A percentile compares a stretch with the other conserved stretches of the same genome.
Conservation (phyloP, 139 green algal genomes). For the Tetraselmis chui region DNA sequence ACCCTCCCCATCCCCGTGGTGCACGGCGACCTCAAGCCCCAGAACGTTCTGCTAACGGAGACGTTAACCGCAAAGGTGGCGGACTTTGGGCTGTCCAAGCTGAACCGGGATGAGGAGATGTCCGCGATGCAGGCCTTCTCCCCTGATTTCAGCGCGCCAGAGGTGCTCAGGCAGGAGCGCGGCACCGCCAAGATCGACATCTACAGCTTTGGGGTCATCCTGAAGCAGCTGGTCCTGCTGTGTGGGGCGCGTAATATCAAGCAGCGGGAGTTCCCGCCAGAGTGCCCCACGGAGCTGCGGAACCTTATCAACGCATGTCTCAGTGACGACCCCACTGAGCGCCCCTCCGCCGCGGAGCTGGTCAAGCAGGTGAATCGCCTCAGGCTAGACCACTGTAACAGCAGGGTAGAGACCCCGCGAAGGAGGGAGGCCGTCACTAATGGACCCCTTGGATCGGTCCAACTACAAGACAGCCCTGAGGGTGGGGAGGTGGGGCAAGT, state of each 20-base stretch:
- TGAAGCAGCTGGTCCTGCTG: not conserved
- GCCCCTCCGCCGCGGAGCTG: not conserved
- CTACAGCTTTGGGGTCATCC: not conserved
- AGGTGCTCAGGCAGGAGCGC: not conserved
- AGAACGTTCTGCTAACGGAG: conserved; percentile 25
- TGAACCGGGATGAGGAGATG: not conserved
- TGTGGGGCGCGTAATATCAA: not conserved
- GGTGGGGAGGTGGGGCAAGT: no score
- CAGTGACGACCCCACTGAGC: not conserved
- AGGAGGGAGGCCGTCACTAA: no score
- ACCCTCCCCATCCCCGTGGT: conserved; percentile 8
- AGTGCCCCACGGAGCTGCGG: not conserved
- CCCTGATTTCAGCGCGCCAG: conserved; percentile 13
- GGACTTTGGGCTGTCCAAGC: conserved; percentile 20
- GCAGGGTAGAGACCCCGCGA: no score
- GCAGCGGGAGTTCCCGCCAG: not conserved
- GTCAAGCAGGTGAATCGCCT: not conserved
- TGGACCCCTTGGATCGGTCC: no score
- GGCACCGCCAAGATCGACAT: not conserved
- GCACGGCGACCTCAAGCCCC: conserved; percentile 30
- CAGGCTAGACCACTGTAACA: not conserved
- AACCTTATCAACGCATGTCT: not conserved
- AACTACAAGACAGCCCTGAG: no score
- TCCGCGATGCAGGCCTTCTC: not conserved
- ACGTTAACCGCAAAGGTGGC: conserved; percentile 20